Evolutionary conservation across 2,329 filamentous ascomycete genomes (phyloP), one percentile per base, ranked within the genome.

Genomic region (Furcasterigmium furcatum): DNA sequence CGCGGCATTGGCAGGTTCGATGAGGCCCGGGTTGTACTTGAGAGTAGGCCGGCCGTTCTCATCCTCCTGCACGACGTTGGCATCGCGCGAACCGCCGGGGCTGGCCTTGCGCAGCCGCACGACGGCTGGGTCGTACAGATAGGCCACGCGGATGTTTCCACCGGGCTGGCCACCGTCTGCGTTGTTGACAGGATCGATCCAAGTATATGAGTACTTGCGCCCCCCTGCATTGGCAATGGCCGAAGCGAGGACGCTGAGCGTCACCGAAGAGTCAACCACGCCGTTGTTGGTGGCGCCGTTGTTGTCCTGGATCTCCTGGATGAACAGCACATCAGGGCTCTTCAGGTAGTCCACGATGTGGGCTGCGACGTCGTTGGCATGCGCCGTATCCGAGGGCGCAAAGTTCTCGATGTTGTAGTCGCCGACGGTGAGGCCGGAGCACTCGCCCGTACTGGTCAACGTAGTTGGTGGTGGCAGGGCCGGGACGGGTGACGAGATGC

Each of bases 341-440:
- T 72, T 73, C 51, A 88, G 66, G 63, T 81, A 82, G 52, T 78
- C 65, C 43, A 82, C 80, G 51, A 89, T 85, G 55, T 88, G 82
- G 9, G 70, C 63, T 2, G 84, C 79, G 14, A 88, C 72, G 12
- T 63, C 64, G n/a, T 72, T 64, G 20, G 87, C 66, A 51, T 82
- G 77, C 2, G 70, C 52, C 0, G 78, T 79, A 25, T 66, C 71
- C 27, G 66, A 71, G 0, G 83, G 79, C 7, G 72, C 66, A 14
- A 88, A 70, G 62, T 88, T 88, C 62, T 87, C 82, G 25, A 87
- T 74, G 61, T 88, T 88, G 72, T 88, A 88, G 49, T 76, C 74
- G 42, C 77, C 83, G 20, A 87, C 61, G 2, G 83, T 86, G 47
- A 88, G 64, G 36, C 76, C 80, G 3, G 68, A 68, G 65, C 85